Percentiles rank a stretch among this genome's conserved stretches.
These are phyloP conservation scores for Phlebopus sp. DNA, from an alignment of 1,284 basidiomycete species.

Conservation along the genomic window DNA sequence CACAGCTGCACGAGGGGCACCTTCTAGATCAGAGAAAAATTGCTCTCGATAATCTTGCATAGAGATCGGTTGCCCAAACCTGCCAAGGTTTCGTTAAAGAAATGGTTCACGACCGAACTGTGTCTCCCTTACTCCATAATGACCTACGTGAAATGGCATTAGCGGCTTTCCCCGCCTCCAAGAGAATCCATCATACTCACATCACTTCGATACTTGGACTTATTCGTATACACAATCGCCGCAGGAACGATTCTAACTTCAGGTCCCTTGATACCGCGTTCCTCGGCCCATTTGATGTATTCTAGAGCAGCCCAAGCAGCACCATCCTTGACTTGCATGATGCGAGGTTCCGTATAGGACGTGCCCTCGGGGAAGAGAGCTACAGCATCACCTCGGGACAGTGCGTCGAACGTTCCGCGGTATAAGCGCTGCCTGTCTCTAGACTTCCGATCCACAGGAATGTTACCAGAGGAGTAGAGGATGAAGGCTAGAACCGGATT, in stretches of 20 bases:
- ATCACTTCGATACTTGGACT: constrained; percentile 87
- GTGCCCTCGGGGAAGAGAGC: constrained; percentile 95
- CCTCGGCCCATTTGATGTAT: constrained; percentile 76
- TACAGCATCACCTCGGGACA: constrained; percentile 76
- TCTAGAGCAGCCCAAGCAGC: constrained; percentile 95
- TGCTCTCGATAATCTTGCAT: constrained; percentile 75
- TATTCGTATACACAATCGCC: constrained; percentile 92
- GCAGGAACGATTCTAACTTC: constrained; percentile 70
- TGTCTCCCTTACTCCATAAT: constrained; percentile 59
- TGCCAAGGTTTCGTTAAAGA: constrained; percentile 31
- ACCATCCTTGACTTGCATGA: constrained; percentile 94
- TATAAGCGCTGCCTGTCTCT: constrained; percentile 91
- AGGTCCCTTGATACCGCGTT: constrained; percentile 41
- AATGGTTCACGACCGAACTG: constrained; percentile 9
- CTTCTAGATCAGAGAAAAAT: constrained; percentile 70
- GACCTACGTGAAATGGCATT: constrained; percentile 42
- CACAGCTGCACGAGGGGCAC: constrained; percentile 75
- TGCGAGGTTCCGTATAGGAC: constrained; percentile 85
- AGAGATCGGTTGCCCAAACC: constrained; percentile 79
- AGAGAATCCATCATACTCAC: constrained; percentile 40
- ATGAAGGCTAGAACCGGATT: constrained; percentile 74
- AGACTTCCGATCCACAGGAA: constrained; percentile 91
- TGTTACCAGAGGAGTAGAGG: constrained; percentile 88
- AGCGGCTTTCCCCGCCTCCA: constrained; percentile 12
- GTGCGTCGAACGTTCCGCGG: constrained; percentile 83